phyloP scores from a whole-genome alignment of 176 grass and related monocot species.

The Oryza nivara region DNA sequence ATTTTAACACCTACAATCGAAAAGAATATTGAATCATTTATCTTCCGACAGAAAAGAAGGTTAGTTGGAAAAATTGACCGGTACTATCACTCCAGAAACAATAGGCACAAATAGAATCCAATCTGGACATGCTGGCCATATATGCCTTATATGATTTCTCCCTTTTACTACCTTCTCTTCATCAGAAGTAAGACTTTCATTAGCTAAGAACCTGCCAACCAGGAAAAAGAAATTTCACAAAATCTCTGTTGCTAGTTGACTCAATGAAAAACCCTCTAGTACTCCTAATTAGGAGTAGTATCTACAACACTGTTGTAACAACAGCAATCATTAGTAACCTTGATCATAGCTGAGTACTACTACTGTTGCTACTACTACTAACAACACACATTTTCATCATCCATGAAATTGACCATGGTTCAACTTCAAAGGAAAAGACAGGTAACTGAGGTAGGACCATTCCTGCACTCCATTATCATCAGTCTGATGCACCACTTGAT shows the following conservation, averaged over 20 bases:
- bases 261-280: background rate
- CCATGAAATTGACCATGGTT: background rate
- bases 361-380: background rate
- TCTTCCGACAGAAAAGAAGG: background rate
- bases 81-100: background rate
- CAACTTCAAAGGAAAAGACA: conserved; percentile 19
- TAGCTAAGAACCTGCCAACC: background rate
- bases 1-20: background rate
- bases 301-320: background rate
- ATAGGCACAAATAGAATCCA: background rate
- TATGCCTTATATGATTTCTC: background rate
- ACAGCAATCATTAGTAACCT: conserved; percentile 7
- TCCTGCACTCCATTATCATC: background rate
- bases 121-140: conserved; percentile 12
- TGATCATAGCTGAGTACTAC: background rate
- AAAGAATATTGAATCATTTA: background rate
- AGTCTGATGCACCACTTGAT: conserved; percentile 22
- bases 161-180: background rate
- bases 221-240: background rate
- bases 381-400: background rate
- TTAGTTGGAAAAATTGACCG: background rate
- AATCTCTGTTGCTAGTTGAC: background rate
- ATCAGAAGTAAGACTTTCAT: conserved; percentile 5
- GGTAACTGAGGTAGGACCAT: conserved; percentile 33
- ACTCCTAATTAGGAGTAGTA: background rate